A percentile compares a stretch with the other conserved stretches of the same genome.
These are phyloP conservation scores for Lactarius evosmus DNA, from an alignment of 768 basidiomycete species.

Conservation along the genomic window DNA sequence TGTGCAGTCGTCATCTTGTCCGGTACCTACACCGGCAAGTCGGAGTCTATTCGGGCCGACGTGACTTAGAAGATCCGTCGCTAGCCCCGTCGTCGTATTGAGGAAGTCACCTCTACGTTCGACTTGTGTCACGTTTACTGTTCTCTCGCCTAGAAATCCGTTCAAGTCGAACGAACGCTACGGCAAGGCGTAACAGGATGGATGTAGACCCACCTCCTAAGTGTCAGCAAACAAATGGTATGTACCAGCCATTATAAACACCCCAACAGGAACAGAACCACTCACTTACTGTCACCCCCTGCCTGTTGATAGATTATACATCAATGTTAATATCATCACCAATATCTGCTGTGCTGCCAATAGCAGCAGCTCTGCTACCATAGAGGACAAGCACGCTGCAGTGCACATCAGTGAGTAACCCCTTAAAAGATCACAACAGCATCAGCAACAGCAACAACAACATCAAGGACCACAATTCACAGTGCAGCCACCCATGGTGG, in stretches of 20 bases:
- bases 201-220: slow-evolving; percentile 14
- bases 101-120: no score
- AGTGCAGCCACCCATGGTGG: neutral
- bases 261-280: no score
- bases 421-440: neutral
- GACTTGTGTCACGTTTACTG: no score
- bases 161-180: no score
- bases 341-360: neutral
- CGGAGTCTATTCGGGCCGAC: no score
- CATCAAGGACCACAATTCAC: neutral
- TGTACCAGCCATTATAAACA: neutral
- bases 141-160: no score
- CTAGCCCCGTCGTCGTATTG: no score
- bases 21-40: no score
- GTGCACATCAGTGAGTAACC: neutral
- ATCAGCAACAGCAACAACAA: neutral
- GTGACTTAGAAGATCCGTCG: no score
- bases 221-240: slow-evolving; percentile 12
- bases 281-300: neutral
- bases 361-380: neutral
- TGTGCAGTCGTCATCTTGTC: no score
- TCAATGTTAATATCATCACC: neutral
- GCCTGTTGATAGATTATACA: neutral
- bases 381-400: neutral
- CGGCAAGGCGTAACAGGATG: no score